Base-by-base conservation (phyloP, 495 filamentous ascomycete genomes). In the Melanomma pulvis-pyrius region DNA sequence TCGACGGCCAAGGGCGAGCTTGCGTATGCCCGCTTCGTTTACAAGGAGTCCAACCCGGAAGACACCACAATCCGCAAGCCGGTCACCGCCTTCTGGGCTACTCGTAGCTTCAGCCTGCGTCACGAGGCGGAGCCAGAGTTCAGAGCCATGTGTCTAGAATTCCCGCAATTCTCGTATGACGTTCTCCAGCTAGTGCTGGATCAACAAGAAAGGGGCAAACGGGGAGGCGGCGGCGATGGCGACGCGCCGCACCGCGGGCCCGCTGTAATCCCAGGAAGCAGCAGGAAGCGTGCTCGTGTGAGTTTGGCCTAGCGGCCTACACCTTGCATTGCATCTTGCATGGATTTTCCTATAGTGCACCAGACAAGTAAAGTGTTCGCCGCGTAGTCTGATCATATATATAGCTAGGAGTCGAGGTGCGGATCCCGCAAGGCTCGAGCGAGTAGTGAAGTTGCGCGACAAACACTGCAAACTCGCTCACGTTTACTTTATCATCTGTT, bases 11-110 rank as follows among this genome's bases (percentile, higher is more conserved):
- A 86, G 74, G 93, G 91, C 71, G 92, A 96, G 81, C 88, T 96
- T 69, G 83, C 87, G 21, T 96, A 97, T 75, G 92, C 93, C 2
- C 86, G 91, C 60, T 96, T 92, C 77, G 89, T 97, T 34, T 97
- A 97, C 78, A 84, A 84, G 36, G 87, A 89, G 77, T 94, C 91
- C 21, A 68, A 76, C 30, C 77, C 77, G 52, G 85, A 88, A 28
- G 93, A 96, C 74, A 80, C 74, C 0, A 83, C 84, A 0, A 91
- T 96, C 64, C 86, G 93, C 53, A 88, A 85, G 56, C 92, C 93
- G 6, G 87, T 96, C 39, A 91, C 91, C n/a, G 86, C 85, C 51
- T 96, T 94, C 79, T 97, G 93, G 93, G 92, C 92, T 1, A 85
- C 85, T 50, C 82, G 90, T 59, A 88, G 86, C 64, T 91, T 94